Evolutionary conservation across 305 asterid species (phyloP).

Genomic region (Fraxinus sp.): DNA sequence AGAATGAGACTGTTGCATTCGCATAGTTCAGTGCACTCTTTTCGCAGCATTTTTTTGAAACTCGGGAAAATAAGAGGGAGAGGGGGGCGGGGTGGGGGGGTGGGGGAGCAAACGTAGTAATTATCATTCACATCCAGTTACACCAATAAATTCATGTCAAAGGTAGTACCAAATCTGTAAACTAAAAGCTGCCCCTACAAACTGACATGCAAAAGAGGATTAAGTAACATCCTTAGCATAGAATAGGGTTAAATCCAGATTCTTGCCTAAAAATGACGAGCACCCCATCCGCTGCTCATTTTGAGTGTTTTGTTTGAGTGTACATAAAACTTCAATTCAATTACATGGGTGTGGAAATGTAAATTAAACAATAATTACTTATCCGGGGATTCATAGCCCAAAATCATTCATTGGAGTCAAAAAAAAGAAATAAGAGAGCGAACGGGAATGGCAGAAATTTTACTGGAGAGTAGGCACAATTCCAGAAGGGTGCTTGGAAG

Average conservation of each 20-base stretch:
- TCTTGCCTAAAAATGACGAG: not conserved
- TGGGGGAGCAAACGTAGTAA: not conserved
- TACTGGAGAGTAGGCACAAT: conserved; percentile 38
- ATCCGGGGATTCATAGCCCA: not conserved
- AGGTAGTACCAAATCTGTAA: not conserved
- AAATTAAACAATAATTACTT: not conserved
- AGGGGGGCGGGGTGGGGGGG: not conserved
- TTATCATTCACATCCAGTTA: not conserved
- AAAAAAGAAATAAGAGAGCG: not conserved
- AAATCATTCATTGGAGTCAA: not conserved
- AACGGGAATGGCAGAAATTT: not conserved
- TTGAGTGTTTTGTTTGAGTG: not conserved
- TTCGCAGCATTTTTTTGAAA: not conserved
- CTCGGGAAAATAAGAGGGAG: not conserved
- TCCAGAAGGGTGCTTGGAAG: conserved; percentile 36
- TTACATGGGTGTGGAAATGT: not conserved
- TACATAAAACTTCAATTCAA: not conserved
- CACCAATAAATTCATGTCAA: not conserved
- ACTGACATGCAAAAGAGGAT: not conserved
- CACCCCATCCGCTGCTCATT: not conserved
- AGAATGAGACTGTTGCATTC: not conserved
- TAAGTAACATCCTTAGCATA: not conserved
- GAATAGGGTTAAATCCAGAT: not conserved
- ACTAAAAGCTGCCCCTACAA: not conserved
- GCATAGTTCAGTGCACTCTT: not conserved